Base-by-base conservation (phyloP, 345 rosid species). In the Erucastrum elatum region DNA sequence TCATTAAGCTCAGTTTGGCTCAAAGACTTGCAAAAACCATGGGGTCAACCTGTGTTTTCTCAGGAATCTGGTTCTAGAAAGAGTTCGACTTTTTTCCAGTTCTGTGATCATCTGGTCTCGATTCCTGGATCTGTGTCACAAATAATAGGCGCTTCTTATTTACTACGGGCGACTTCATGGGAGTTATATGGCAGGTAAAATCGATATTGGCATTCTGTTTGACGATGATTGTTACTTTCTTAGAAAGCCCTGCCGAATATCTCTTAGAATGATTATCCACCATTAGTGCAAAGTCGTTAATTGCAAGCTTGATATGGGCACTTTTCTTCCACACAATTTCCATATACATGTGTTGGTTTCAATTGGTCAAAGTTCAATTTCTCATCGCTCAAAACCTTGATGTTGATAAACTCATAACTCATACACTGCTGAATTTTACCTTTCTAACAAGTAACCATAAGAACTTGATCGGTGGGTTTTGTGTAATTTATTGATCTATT, bases 121-220 rank as follows among this genome's bases (percentile, higher is more conserved):
- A 82, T 93, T 81, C 97, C 97, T 67, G 89, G 88, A 82, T 93
- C 98, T 68, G 96, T 95, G 75, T 70, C 88, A 83, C 97, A 90
- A 79, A 80, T 88, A 80, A 75, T 93, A 75, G 98, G 98, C 77
- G 88, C 98, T 84, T 95, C 98, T 3, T 91, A 95, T 83, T 80
- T 95, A 66, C 86, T 91, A 71, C 96, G 96, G 76, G 91, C 98
- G 77, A 88, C 96, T 70, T 87, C 94, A 80, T 95, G 98, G 98
- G 99, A 95, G 86, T 83, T 87, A 75, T 93, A 93, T 87, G 99
- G 98, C 86, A 93, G 99, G 99, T 95, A 80, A 86, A 53, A 71
- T 64, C 55, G 70, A 77, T 77, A 46, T 61, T 30, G 17, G 21
- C 17, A 37, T 26, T 27, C 64, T 74, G 26, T 53, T 65, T 17